phyloP scores from a whole-genome alignment of 441 rosid species.

The Kokia cookei region DNA sequence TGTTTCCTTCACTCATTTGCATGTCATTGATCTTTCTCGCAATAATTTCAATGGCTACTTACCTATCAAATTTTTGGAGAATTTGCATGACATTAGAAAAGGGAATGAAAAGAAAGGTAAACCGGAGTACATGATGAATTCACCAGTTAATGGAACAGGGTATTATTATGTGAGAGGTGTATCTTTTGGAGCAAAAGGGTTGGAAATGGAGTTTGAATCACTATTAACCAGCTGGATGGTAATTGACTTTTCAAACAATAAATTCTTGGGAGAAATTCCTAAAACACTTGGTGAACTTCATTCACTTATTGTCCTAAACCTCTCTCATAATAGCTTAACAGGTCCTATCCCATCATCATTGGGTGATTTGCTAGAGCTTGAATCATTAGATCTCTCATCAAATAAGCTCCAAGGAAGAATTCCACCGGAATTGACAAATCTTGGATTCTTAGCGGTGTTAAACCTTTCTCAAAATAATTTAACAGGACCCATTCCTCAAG shows the following conservation, averaged over 20 bases:
- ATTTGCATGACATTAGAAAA: slow-evolving; percentile 7
- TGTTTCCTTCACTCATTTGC: neutral
- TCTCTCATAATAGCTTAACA: too few relatives aligned
- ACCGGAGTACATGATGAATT: neutral
- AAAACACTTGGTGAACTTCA: neutral
- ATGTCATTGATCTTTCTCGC: slow-evolving; percentile 7
- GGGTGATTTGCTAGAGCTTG: too few relatives aligned
- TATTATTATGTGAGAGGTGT: neutral
- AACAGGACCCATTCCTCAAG: too few relatives aligned
- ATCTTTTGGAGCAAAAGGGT: slow-evolving; percentile 7
- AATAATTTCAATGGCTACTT: slow-evolving; percentile 4
- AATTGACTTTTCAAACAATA: slow-evolving; percentile 21
- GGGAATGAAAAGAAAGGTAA: neutral
- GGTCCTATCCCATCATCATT: too few relatives aligned
- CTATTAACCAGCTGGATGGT: neutral
- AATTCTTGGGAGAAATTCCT: slow-evolving; percentile 20
- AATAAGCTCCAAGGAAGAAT: too few relatives aligned
- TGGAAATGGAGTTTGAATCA: neutral
- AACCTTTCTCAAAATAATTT: too few relatives aligned
- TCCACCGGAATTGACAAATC: too few relatives aligned
- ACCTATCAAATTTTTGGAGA: neutral
- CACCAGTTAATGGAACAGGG: neutral
- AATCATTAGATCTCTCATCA: too few relatives aligned
- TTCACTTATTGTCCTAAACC: slow-evolving; percentile 11
- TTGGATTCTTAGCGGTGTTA: too few relatives aligned